Conservation (phyloP, 2,329 filamentous ascomycete genomes). For the Alternaria postmessia region DNA sequence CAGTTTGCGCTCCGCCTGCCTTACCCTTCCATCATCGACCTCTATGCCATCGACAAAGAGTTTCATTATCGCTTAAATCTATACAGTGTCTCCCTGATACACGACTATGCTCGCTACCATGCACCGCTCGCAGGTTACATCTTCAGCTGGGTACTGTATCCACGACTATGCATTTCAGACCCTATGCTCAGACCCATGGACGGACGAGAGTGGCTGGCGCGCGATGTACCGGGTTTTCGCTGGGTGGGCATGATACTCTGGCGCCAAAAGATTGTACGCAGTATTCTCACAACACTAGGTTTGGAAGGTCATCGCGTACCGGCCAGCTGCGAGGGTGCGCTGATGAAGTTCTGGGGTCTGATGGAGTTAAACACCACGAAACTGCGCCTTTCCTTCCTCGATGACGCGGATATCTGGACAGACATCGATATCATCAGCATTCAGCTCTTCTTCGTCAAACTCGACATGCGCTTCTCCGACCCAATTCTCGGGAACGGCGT, state of each 20-base stretch:
- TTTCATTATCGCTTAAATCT: slow-evolving; percentile 55
- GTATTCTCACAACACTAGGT: slow-evolving; percentile 68
- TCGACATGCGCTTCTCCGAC: slow-evolving; percentile 73
- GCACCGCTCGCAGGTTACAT: slow-evolving; percentile 64
- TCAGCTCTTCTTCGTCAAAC: slow-evolving; percentile 73
- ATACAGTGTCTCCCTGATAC: slow-evolving; percentile 64
- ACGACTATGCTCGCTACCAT: slow-evolving; percentile 62
- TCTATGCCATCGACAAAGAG: slow-evolving; percentile 52
- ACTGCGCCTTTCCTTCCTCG: slow-evolving; percentile 64
- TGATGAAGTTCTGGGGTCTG: slow-evolving; percentile 73
- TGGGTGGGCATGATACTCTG: slow-evolving; percentile 72
- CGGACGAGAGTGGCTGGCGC: slow-evolving; percentile 37
- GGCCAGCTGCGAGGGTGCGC: slow-evolving; percentile 61
- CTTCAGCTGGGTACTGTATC: slow-evolving; percentile 70
- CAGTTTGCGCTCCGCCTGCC: slow-evolving; percentile 41
- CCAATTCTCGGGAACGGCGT: slow-evolving; percentile 64
- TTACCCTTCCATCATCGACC: slow-evolving; percentile 31
- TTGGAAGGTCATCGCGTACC: slow-evolving; percentile 62
- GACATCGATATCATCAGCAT: slow-evolving; percentile 68
- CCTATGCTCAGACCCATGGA: slow-evolving; percentile 61
- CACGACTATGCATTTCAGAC: slow-evolving; percentile 65
- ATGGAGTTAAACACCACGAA: slow-evolving; percentile 70
- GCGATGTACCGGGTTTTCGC: slow-evolving; percentile 66
- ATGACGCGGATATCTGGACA: slow-evolving; percentile 63
- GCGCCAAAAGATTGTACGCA: slow-evolving; percentile 55